Evolutionary conservation across 805 yeast genomes (phyloP).

Genomic region (Candida dendrica): DNA sequence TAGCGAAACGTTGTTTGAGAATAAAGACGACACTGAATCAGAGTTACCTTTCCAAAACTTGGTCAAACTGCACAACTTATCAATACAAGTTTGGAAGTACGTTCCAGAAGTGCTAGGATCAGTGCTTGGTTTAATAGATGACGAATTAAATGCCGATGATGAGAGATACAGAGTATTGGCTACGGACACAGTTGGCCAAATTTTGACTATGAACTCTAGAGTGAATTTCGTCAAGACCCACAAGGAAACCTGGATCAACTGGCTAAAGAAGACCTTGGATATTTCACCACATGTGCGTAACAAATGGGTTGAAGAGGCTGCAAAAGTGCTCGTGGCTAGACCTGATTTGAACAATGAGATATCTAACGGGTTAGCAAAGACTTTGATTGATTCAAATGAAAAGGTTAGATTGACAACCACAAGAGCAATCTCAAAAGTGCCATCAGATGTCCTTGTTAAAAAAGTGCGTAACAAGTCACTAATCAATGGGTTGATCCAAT

Average conservation of each 20-base stretch:
- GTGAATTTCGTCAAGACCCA: constrained; percentile 54
- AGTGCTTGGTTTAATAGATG: constrained; percentile 72
- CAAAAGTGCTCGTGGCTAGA: constrained; percentile 38
- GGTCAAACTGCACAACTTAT: constrained; percentile 53
- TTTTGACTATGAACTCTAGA: constrained; percentile 43
- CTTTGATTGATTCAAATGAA: constrained; percentile 70
- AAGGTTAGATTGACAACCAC: constrained; percentile 62
- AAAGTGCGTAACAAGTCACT: constrained; percentile 41
- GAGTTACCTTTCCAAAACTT: constrained; percentile 32
- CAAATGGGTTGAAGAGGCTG: constrained; percentile 60
- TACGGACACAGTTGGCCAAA: constrained; percentile 63
- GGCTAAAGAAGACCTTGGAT: constrained; percentile 75
- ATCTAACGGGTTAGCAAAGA: constrained; percentile 52
- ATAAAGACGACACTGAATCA: constrained; percentile 18
- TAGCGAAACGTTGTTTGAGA: constrained; percentile 60
- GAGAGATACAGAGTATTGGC: constrained; percentile 58
- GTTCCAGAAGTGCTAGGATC: constrained; percentile 70
- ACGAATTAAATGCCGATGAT: constrained; percentile 70
- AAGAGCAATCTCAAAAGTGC: constrained; percentile 38
- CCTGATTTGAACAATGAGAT: constrained; percentile 44
- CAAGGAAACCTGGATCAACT: constrained; percentile 53
- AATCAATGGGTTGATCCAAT: constrained; percentile 47
- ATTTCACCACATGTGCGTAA: constrained; percentile 54
- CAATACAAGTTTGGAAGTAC: constrained; percentile 66
- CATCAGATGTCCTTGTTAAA: constrained; percentile 37